Conservation (phyloP, 139 green algal genomes). For the Pseudopediastrum boryanum region DNA sequence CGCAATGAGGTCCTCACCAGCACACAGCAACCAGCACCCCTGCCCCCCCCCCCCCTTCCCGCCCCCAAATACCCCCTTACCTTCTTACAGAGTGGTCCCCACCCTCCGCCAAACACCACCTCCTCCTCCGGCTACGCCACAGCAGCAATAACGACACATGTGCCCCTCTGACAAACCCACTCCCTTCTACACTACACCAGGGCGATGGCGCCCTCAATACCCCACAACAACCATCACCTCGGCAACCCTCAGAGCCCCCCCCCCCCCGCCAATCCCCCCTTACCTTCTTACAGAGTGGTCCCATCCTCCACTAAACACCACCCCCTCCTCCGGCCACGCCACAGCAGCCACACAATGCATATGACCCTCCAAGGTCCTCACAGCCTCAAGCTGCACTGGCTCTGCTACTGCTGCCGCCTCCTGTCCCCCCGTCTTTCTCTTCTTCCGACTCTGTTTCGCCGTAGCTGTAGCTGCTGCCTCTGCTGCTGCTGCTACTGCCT, state of each 20-base stretch:
- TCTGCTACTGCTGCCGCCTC: constrained; percentile 38
- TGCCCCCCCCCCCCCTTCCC: background rate
- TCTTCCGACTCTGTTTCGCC: constrained; percentile 51
- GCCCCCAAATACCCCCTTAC: too few species aligned
- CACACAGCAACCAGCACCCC: too few species aligned
- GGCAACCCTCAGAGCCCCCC: background rate
- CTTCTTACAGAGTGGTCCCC: constrained; percentile 73
- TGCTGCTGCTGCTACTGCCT: constrained; percentile 2
- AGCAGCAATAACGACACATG: constrained; percentile 63
- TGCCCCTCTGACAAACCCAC: too few species aligned
- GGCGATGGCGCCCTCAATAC: too few species aligned
- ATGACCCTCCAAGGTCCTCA: constrained; percentile 57
- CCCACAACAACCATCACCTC: too few species aligned
- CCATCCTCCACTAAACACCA: constrained; percentile 74
- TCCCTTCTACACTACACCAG: too few species aligned
- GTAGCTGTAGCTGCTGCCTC: constrained; percentile 38
- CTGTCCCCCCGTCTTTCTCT: constrained; percentile 36
- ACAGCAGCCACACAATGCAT: constrained; percentile 72
- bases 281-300: constrained; percentile 70
- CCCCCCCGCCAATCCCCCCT: background rate
- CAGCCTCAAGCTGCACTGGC: background rate
- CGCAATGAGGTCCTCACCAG: too few species aligned
- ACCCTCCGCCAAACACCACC: constrained; percentile 69
- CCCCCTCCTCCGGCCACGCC: constrained; percentile 53
- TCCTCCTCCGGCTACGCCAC: constrained; percentile 59